Conservation (phyloP, 768 basidiomycete species). For the Psilocybe subaeruginosa region DNA sequence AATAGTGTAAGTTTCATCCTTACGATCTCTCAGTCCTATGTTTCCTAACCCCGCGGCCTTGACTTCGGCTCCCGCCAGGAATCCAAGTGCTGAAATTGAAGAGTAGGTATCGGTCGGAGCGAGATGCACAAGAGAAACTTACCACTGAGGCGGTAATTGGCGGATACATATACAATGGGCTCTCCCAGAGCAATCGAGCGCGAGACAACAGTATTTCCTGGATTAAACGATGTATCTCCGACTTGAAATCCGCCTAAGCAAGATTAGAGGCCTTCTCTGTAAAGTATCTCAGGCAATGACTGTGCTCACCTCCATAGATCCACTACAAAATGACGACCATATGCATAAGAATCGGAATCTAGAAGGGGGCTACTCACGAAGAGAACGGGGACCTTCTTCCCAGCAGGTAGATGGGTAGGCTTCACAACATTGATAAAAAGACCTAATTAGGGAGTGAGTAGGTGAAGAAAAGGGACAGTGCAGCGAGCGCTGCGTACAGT, state of each 20-base stretch:
- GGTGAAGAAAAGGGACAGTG: neutral
- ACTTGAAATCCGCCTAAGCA: neutral
- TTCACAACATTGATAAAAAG: slow-evolving; percentile 19
- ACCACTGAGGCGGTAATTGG: slow-evolving; percentile 15
- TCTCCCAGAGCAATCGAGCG: slow-evolving; percentile 15
- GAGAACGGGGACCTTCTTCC: slow-evolving; percentile 15
- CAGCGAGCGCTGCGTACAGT: neutral
- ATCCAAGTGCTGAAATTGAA: slow-evolving; percentile 8
- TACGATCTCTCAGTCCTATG: slow-evolving; percentile 14
- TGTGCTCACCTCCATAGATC: slow-evolving; percentile 15
- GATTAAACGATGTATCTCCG: neutral
- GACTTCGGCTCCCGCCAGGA: slow-evolving; percentile 12
- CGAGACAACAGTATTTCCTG: slow-evolving; percentile 11
- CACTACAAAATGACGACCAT: slow-evolving; percentile 2
- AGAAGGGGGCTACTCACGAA: slow-evolving; percentile 13
- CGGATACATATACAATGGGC: slow-evolving; percentile 15
- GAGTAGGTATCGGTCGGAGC: no score
- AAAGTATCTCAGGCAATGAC: no score
- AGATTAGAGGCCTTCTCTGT: no score
- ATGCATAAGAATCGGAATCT: neutral
- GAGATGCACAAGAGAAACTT: neutral
- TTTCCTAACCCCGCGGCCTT: slow-evolving; percentile 13
- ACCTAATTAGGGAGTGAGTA: slow-evolving; percentile 1
- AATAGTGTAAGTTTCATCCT: neutral
- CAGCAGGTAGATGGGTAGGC: neutral